Conservation (phyloP, 345 rosid species). For the Cardamine chenopodiifolia region DNA sequence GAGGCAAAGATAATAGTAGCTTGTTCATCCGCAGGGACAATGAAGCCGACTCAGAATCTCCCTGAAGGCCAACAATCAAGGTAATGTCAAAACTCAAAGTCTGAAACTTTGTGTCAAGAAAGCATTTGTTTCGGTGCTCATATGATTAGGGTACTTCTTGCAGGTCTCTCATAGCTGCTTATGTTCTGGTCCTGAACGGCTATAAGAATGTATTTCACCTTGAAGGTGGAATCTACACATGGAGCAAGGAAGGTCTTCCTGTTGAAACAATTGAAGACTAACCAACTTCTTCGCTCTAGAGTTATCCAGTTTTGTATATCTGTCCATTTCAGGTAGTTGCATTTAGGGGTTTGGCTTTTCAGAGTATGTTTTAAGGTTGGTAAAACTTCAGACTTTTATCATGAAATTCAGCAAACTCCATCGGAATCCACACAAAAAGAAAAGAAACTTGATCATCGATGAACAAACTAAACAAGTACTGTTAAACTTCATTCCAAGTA, state of each 20-base stretch:
- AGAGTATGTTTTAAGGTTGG: constrained; percentile 20
- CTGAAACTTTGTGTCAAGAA: constrained; percentile 1
- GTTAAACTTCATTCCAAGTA: background rate
- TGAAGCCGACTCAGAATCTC: constrained; percentile 82
- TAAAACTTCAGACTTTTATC: constrained; percentile 18
- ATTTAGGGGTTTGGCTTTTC: constrained; percentile 29
- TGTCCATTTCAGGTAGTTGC: constrained; percentile 30
- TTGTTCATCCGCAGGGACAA: constrained; percentile 89
- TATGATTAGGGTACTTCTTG: constrained; percentile 14
- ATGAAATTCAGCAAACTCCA: constrained; percentile 16
- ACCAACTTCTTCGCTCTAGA: constrained; percentile 17
- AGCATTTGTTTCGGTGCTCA: constrained; percentile 22
- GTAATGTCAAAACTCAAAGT: constrained; percentile 37
- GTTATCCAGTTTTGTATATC: constrained; percentile 40
- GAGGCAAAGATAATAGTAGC: constrained; percentile 92
- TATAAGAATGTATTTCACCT: constrained; percentile 80
- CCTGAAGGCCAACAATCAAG: constrained; percentile 97
- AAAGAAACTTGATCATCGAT: background rate
- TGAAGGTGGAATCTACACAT: constrained; percentile 84
- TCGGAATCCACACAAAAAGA: background rate
- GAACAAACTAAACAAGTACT: constrained; percentile 18
- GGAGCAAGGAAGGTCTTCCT: constrained; percentile 90
- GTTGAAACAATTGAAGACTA: constrained; percentile 47
- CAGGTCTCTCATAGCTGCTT: constrained; percentile 97
- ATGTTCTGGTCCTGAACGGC: constrained; percentile 84